Evolutionary conservation across 2,329 filamentous ascomycete genomes (phyloP).

Genomic region (Elsinoe arachidis): DNA sequence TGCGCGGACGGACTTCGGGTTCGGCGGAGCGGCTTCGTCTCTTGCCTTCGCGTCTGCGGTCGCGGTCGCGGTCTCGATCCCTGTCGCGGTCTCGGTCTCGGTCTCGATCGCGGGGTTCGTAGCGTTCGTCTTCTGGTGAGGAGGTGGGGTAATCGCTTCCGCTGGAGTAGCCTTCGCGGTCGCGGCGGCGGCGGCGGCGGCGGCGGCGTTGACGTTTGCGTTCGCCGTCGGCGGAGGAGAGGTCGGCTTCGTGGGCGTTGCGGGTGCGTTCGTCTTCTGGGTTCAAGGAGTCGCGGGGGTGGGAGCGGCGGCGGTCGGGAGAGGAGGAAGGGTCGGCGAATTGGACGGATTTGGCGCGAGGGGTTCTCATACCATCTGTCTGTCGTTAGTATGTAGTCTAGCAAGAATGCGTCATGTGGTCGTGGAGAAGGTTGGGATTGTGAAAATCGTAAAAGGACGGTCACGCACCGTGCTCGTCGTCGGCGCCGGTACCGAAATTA

Average conservation of each 20-base stretch:
- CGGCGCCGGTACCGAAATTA: conserved; percentile 27
- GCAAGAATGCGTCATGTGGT: neutral
- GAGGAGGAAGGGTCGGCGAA: conserved; percentile 12
- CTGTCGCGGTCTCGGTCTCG: neutral
- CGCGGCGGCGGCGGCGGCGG: conserved; percentile 6
- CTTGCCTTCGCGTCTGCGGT: conserved; percentile 9
- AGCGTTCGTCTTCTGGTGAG: conserved; percentile 12
- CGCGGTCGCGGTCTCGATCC: neutral
- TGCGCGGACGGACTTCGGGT: neutral
- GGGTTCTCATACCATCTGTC: conserved; percentile 8
- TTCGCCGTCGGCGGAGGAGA: conserved; percentile 11
- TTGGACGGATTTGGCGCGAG: conserved; percentile 6
- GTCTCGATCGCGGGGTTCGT: neutral
- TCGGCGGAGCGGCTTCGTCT: neutral
- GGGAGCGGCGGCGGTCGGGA: conserved; percentile 2
- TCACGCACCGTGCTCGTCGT: conserved; percentile 21
- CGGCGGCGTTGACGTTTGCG: conserved; percentile 11
- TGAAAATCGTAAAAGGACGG: conserved; percentile 11
- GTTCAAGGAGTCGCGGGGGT: neutral
- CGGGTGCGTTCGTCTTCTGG: conserved; percentile 9
- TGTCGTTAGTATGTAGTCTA: neutral
- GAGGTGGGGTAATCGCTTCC: conserved; percentile 13
- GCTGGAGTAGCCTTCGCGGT: neutral
- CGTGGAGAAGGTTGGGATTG: neutral
- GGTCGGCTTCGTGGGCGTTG: conserved; percentile 13